Conservation (phyloP, 2,329 filamentous ascomycete genomes). For the Fusarium sp. region DNA sequence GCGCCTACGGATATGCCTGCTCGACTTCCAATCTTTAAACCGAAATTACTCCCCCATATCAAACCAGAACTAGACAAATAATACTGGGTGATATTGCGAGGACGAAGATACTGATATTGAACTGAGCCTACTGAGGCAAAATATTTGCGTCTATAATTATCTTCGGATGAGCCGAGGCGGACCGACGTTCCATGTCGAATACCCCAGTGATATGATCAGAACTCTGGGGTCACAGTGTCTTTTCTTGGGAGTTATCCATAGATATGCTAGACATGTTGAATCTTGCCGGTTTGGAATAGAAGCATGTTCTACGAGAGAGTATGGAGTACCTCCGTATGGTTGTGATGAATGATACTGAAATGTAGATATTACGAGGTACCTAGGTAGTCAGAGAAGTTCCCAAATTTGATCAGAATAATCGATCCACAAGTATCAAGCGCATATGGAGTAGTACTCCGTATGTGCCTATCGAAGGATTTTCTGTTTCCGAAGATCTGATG, state of each 20-base stretch:
- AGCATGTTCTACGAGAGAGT: background rate
- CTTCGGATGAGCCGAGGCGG: constrained; percentile 9
- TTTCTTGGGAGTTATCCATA: background rate
- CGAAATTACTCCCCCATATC: constrained; percentile 12
- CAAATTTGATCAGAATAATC: background rate
- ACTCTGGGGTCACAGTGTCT: background rate
- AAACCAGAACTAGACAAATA: constrained; percentile 3
- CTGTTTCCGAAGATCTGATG: background rate
- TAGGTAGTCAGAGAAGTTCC: background rate
- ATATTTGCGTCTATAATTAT: constrained; percentile 13
- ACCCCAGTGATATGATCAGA: background rate
- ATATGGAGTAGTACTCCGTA: too few species aligned
- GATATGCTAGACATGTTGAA: background rate
- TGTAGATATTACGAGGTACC: background rate
- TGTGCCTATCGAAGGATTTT: background rate
- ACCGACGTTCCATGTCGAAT: constrained; percentile 17
- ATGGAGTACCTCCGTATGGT: background rate
- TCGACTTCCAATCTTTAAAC: background rate
- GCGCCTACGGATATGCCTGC: background rate
- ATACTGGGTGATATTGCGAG: background rate
- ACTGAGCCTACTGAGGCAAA: background rate
- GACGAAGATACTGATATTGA: background rate
- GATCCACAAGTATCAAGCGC: background rate
- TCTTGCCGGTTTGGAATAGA: background rate
- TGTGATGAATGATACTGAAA: background rate